Conservation (phyloP, 257 asterid genomes). For the Ocimum tenuiflorum region DNA sequence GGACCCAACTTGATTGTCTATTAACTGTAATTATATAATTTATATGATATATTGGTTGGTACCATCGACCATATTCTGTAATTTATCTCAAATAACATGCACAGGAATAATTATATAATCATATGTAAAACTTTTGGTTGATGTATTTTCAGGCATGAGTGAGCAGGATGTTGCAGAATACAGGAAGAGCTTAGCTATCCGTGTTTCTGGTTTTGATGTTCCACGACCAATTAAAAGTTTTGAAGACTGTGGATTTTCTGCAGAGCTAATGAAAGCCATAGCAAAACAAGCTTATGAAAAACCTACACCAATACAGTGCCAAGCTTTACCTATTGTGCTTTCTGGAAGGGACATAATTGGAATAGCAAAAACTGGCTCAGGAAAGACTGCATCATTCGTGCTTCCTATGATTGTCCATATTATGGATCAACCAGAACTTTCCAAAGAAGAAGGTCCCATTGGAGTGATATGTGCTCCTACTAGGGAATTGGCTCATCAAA, state of each 20-base stretch:
- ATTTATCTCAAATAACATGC: too few relatives aligned
- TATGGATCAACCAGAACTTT: constrained; percentile 96
- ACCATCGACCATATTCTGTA: too few relatives aligned
- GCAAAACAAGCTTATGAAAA: constrained; percentile 81
- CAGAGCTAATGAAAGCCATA: constrained; percentile 79
- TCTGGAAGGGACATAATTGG: constrained; percentile 96
- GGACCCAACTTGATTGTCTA: not conserved
- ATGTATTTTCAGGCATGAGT: constrained; percentile 57
- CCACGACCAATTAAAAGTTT: constrained; percentile 77
- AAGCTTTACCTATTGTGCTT: constrained; percentile 85
- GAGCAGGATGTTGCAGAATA: constrained; percentile 71
- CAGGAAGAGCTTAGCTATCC: constrained; percentile 68
- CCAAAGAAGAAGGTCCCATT: constrained; percentile 91
- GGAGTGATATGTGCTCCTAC: constrained; percentile 99
- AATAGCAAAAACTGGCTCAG: constrained; percentile 97
- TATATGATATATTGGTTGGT: not conserved
- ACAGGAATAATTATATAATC: too few relatives aligned
- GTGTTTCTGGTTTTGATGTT: constrained; percentile 93
- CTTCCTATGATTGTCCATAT: constrained; percentile 92
- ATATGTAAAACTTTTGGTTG: not conserved
- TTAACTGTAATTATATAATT: not conserved
- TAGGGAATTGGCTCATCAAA: constrained; percentile 97
- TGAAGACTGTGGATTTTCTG: constrained; percentile 83
- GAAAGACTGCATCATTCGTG: constrained; percentile 93
- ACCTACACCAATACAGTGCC: constrained; percentile 96